Evolutionary conservation across 73 alveolate species (phyloP).

Genomic region (Uronychia binucleata): DNA sequence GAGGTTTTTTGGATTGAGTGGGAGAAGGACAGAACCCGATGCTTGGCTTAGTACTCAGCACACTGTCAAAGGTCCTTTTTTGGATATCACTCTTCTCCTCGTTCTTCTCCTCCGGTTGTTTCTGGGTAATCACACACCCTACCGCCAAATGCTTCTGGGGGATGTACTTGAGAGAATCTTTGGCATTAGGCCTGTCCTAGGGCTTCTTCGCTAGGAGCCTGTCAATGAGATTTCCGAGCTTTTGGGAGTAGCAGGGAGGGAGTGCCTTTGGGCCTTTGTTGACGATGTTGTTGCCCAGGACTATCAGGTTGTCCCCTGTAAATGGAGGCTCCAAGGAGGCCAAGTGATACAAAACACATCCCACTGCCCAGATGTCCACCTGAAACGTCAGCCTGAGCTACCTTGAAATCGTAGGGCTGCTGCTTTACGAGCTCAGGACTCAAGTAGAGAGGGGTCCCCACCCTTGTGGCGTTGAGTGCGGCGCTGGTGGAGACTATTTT

Average conservation of each 20-base stretch:
- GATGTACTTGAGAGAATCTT: slow-evolving; percentile 39
- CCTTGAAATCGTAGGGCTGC: slow-evolving; percentile 90
- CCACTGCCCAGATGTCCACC: slow-evolving; percentile 98
- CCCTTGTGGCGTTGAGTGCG: slow-evolving; percentile 86
- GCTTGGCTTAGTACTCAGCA: neutral
- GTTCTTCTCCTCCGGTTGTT: too few relatives aligned
- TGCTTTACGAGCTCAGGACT: slow-evolving; percentile 97
- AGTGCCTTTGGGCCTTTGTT: slow-evolving; percentile 84
- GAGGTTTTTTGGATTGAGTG: neutral
- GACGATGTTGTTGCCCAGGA: slow-evolving; percentile 90
- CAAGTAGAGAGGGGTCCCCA: slow-evolving; percentile 97
- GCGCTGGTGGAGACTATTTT: slow-evolving; percentile 81
- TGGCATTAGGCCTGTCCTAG: slow-evolving; percentile 55
- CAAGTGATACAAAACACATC: slow-evolving; percentile 92
- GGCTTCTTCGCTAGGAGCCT: slow-evolving; percentile 47
- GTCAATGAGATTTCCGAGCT: neutral
- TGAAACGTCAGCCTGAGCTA: slow-evolving; percentile 22
- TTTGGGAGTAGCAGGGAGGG: slow-evolving; percentile 48
- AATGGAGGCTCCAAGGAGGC: slow-evolving; percentile 96
- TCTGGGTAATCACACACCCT: neutral
- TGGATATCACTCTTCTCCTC: neutral
- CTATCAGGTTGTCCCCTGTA: slow-evolving; percentile 90
- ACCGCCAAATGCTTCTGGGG: neutral
- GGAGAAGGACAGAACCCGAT: neutral
- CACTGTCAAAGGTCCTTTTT: neutral